Conservation (phyloP, 2,329 filamentous ascomycete species). For the Hymenoscyphus fraxineus region DNA sequence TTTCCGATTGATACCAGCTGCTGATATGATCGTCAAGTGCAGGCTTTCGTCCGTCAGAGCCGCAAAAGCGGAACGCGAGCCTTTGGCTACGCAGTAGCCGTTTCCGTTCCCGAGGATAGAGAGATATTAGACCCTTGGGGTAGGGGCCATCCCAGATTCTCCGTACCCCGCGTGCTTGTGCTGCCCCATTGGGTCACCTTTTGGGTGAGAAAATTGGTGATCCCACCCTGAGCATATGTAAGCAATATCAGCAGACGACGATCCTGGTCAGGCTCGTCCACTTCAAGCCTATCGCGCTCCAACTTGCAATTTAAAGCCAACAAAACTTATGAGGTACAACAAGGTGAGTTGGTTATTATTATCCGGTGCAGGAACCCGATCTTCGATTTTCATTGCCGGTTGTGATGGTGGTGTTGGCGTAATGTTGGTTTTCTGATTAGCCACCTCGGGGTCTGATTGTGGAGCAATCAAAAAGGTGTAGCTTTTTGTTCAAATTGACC, state of each 20-base stretch:
- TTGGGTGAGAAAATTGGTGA: not conserved
- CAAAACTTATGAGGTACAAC: not conserved
- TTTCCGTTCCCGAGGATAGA: not conserved
- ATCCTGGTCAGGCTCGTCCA: not conserved
- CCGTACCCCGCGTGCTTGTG: not conserved
- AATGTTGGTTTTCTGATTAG: not conserved
- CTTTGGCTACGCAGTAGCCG: not conserved
- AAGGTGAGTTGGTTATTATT: not conserved
- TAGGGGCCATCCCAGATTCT: not conserved
- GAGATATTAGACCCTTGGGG: not conserved
- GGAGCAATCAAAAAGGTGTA: not conserved
- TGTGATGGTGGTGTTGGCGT: constrained; percentile 4
- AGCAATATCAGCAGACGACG: constrained; percentile 3
- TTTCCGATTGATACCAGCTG: not conserved
- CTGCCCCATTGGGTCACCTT: too few species aligned
- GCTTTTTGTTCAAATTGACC: not conserved
- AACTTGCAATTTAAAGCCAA: not conserved
- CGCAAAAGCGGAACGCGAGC: not conserved
- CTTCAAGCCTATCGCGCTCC: not conserved
- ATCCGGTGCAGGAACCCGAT: not conserved
- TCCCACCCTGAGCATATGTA: not conserved
- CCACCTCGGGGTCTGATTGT: not conserved
- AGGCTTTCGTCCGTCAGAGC: constrained; percentile 3
- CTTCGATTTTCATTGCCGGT: not conserved
- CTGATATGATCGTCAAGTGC: constrained; percentile 5